Evolutionary conservation across 2,329 filamentous ascomycete species (phyloP).

Genomic region (Pyrenophora teres): DNA sequence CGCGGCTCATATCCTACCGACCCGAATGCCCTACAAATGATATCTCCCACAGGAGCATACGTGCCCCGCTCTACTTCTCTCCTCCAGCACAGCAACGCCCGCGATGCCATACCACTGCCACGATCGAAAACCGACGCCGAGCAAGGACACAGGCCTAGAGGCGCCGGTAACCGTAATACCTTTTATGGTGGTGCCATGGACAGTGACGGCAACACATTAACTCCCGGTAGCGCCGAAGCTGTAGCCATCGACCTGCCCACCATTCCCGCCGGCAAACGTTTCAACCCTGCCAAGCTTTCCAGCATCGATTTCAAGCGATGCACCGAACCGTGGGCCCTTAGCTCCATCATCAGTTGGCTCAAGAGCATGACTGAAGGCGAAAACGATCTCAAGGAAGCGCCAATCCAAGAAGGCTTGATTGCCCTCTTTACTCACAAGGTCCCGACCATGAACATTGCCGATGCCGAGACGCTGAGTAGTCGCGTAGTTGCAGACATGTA

Average conservation of each 20-base stretch:
- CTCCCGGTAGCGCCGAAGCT: constrained; percentile 48
- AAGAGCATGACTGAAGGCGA: constrained; percentile 89
- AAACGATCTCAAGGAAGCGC: constrained; percentile 80
- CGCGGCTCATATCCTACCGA: constrained; percentile 41
- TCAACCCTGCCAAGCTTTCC: constrained; percentile 82
- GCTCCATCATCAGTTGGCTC: constrained; percentile 84
- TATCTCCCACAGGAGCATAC: constrained; percentile 36
- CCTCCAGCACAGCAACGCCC: constrained; percentile 78
- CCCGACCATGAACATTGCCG: constrained; percentile 96
- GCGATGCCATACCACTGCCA: constrained; percentile 78
- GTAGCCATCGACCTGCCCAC: constrained; percentile 82
- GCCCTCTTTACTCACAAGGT: constrained; percentile 92
- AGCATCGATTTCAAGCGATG: constrained; percentile 83
- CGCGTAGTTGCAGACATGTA: constrained; percentile 82
- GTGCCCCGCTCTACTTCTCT: constrained; percentile 63
- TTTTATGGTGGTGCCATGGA: constrained; percentile 42
- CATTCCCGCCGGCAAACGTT: constrained; percentile 78
- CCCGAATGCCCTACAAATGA: constrained; percentile 38
- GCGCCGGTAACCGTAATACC: constrained; percentile 42
- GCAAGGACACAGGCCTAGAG: constrained; percentile 54
- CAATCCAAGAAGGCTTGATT: constrained; percentile 84
- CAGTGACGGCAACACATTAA: constrained; percentile 63
- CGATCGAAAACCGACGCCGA: constrained; percentile 95
- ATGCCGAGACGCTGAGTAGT: constrained; percentile 84
- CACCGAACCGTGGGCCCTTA: constrained; percentile 88